Percentiles rank a stretch among this genome's conserved stretches.
Evolutionary conservation across 2,329 filamentous ascomycete species (phyloP).

Genomic region (Cladosporium sp.): DNA sequence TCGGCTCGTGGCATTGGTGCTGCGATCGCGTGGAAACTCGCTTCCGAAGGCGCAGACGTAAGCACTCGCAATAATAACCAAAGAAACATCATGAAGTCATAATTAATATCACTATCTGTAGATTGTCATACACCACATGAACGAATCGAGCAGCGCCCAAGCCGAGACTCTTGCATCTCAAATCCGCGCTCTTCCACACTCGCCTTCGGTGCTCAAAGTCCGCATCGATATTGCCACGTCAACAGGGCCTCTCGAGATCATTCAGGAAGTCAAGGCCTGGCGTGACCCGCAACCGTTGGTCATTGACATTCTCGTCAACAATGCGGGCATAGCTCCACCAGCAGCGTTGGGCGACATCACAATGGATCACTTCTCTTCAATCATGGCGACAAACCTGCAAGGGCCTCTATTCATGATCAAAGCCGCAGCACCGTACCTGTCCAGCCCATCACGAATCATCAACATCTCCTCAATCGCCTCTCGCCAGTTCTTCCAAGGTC

Average conservation of each 20-base stretch:
- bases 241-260: constrained; percentile 34
- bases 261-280: constrained; percentile 35
- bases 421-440: constrained; percentile 49
- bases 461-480: constrained; percentile 55
- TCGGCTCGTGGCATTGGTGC: constrained; percentile 48
- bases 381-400: constrained; percentile 56
- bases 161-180: constrained; percentile 32
- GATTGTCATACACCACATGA: constrained; percentile 9
- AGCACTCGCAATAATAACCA: no score
- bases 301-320: constrained; percentile 43
- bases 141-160: constrained; percentile 12
- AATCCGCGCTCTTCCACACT: constrained; percentile 33
- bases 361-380: constrained; percentile 46
- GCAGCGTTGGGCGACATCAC: constrained; percentile 37
- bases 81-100: no score
- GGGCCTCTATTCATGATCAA: constrained; percentile 52
- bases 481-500: constrained; percentile 41
- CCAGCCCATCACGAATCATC: constrained; percentile 48
- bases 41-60: constrained; percentile 44
- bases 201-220: constrained; percentile 31
- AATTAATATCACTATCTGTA: constrained; percentile 38
- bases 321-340: constrained; percentile 30
- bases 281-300: constrained; percentile 22
- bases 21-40: constrained; percentile 45
- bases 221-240: constrained; percentile 37